These are phyloP conservation scores for Noccaea bulbosa DNA, from an alignment of 345 rosid species.

Conservation along the genomic window DNA sequence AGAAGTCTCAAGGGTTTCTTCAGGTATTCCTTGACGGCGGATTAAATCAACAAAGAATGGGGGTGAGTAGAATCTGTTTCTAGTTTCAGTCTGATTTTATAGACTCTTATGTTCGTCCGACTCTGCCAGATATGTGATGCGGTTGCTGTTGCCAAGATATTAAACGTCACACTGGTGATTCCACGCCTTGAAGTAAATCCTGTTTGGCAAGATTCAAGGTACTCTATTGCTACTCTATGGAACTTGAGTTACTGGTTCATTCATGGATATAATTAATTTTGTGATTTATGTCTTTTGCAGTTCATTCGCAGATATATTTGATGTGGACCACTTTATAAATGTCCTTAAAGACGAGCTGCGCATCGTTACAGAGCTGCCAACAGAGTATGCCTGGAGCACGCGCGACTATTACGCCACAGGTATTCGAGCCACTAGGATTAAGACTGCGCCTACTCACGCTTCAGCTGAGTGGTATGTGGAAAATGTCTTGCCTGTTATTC, in stretches of 20 bases:
- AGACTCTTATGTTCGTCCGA: not conserved
- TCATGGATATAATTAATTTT: conserved; percentile 3
- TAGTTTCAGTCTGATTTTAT: not conserved
- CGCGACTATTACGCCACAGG: conserved; percentile 95
- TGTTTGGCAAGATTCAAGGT: conserved; percentile 99
- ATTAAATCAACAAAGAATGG: conserved; percentile 97
- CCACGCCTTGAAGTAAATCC: conserved; percentile 97
- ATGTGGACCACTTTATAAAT: conserved; percentile 79
- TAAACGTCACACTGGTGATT: conserved; percentile 84
- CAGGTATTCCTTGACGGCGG: conserved; percentile 99
- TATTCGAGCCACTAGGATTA: conserved; percentile 87
- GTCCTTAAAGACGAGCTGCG: conserved; percentile 61
- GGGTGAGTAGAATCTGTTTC: conserved; percentile 54
- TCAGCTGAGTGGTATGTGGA: conserved; percentile 86
- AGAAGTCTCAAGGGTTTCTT: conserved; percentile 67
- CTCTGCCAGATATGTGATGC: conserved; percentile 86
- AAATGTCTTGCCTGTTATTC: conserved; percentile 82
- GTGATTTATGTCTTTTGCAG: conserved; percentile 51
- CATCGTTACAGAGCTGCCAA: conserved; percentile 71
- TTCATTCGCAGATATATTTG: conserved; percentile 80
- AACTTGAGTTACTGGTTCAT: not conserved
- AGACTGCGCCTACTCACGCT: conserved; percentile 90
- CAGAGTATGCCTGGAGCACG: conserved; percentile 81
- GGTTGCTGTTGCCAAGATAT: conserved; percentile 90
- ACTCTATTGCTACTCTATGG: conserved; percentile 14